Evolutionary conservation across 2,329 filamentous ascomycete species (phyloP), one percentile per base, ranked within the genome.

Genomic region (Gyromitra esculenta): DNA sequence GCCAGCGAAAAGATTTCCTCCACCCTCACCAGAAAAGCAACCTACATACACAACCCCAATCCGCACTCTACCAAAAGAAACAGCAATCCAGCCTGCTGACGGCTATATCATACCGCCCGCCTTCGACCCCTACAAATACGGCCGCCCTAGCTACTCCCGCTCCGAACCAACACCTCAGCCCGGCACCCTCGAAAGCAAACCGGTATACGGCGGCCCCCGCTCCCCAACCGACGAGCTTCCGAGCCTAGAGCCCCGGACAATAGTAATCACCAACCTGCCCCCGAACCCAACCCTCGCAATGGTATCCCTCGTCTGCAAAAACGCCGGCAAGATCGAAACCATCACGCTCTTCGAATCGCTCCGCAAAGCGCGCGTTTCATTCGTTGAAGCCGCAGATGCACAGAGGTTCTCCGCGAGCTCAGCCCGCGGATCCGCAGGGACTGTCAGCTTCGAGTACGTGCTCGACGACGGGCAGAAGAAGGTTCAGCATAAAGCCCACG

Each of bases 251-350:
- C 52, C 68, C 2, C 50, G 73, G 0, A 72, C 48, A 13, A 39
- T 76, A 13, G 60, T 66, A 25, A 31, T 76, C 41, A 50, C 48
- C 8, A 37, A 37, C 52, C 43, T 76, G 8, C 67, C 73, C 1
- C 9, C 39, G 13, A 7, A 39, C 11, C 50, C 60, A 1, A 59
- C 67, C 9, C 60, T 76, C 31, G 37, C 59, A 21, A 64, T 66
- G 60, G 15, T 76, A 5, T 65, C 73, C 0, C 37, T 41, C 8
- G 41, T 76, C 31, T 67, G 59, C 43, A 43, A n/a, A 25, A 31
- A 48, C 9, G 35, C 73, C 15, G 73, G 73, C 13, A 59, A 48
- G 8, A 39, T 76, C 39, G 73, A 76, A 50, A 64, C 39, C 8
- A 72, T 73, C 13, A 59, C 68, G 7, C 11, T 76, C 11, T 57